phyloP scores from a whole-genome alignment of 1,139 yeast genomes.

The Arxiozyma slooffiae region DNA sequence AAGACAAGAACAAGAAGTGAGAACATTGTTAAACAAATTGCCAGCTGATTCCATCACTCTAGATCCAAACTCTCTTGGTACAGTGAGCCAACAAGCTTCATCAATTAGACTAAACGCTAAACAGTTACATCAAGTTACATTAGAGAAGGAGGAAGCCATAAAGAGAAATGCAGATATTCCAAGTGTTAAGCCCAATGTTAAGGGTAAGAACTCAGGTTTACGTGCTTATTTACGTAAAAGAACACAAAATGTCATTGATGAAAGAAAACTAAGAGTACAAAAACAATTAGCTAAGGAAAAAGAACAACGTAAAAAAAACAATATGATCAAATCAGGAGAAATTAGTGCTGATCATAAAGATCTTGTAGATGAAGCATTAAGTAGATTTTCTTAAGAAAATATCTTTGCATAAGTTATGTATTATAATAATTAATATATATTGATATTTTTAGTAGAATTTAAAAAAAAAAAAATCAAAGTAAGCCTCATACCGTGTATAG shows the following conservation, averaged over 20 bases:
- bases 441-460: too few species aligned
- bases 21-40: slow-evolving; percentile 74
- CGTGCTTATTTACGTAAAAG: slow-evolving; percentile 77
- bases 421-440: neutral
- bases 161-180: slow-evolving; percentile 35
- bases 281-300: slow-evolving; percentile 67
- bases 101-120: slow-evolving; percentile 55
- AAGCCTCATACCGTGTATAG: neutral
- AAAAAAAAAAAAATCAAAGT: too few species aligned
- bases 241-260: slow-evolving; percentile 78
- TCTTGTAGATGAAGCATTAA: slow-evolving; percentile 29
- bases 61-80: slow-evolving; percentile 84
- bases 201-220: slow-evolving; percentile 74
- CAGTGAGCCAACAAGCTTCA: slow-evolving; percentile 63
- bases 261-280: slow-evolving; percentile 76
- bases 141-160: slow-evolving; percentile 33
- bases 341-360: slow-evolving; percentile 33
- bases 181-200: slow-evolving; percentile 51
- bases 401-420: neutral
- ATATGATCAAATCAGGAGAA: slow-evolving; percentile 41
- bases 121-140: slow-evolving; percentile 41
- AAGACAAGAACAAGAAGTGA: slow-evolving; percentile 88
- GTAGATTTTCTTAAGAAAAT: slow-evolving; percentile 20
- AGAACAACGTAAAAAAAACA: slow-evolving; percentile 51
- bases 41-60: slow-evolving; percentile 87